These are phyloP conservation scores for Penicillium steckii DNA, from an alignment of 495 filamentous ascomycete genomes.

Conservation along the genomic window DNA sequence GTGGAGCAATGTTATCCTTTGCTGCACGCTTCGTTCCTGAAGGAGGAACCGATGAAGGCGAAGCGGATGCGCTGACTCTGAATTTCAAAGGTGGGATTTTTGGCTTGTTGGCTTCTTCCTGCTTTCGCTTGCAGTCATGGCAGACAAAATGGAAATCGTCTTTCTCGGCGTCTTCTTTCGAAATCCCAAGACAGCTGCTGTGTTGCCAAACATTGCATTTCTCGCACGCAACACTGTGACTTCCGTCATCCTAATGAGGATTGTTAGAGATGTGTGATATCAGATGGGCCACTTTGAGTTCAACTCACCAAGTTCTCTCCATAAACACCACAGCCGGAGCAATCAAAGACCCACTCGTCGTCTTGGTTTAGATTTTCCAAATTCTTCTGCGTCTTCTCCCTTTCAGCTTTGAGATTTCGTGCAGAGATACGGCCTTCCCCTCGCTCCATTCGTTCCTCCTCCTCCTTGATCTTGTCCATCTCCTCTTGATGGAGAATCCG, in stretches of 20 bases:
- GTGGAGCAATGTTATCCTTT: constrained; percentile 19
- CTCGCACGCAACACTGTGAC: constrained; percentile 93
- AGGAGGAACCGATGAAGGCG: constrained; percentile 32
- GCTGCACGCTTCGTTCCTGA: constrained; percentile 24
- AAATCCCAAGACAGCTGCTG: constrained; percentile 82
- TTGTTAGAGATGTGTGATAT: constrained; percentile 12
- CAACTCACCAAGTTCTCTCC: constrained; percentile 69
- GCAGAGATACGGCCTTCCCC: constrained; percentile 71
- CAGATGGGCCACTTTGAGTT: not conserved
- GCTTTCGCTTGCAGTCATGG: constrained; percentile 67
- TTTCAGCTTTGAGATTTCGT: constrained; percentile 72
- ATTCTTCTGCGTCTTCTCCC: constrained; percentile 70
- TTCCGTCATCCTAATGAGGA: constrained; percentile 72
- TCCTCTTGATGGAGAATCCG: constrained; percentile 81
- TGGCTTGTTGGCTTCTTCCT: constrained; percentile 58
- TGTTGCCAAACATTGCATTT: constrained; percentile 96
- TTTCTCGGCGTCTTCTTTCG: constrained; percentile 70
- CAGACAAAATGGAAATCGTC: constrained; percentile 92
- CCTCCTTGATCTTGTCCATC: constrained; percentile 72
- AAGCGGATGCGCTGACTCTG: constrained; percentile 53
- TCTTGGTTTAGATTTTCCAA: constrained; percentile 72
- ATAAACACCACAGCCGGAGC: constrained; percentile 79
- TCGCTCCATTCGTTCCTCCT: constrained; percentile 63
- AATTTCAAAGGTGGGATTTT: constrained; percentile 75
- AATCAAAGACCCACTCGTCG: constrained; percentile 93